Evolutionary conservation across 2,329 filamentous ascomycete genomes (phyloP).

Genomic region (Fusarium albidum): DNA sequence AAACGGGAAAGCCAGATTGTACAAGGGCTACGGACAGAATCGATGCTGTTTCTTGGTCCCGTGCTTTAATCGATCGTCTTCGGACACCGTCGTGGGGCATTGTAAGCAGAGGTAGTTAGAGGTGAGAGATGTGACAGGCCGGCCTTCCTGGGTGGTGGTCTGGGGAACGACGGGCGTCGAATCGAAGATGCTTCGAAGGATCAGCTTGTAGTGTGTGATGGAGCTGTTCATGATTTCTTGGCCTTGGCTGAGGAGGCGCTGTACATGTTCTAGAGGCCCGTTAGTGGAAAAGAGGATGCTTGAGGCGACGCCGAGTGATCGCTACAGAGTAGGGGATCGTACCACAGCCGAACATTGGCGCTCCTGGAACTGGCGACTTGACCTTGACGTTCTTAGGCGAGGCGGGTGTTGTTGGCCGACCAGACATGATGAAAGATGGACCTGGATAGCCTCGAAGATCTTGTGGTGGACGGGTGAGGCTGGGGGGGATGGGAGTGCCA

Average conservation of each 20-base stretch:
- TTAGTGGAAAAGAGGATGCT: constrained; percentile 39
- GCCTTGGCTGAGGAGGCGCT: constrained; percentile 68
- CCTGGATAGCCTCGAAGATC: constrained; percentile 1
- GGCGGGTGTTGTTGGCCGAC: constrained; percentile 57
- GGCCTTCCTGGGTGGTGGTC: constrained; percentile 66
- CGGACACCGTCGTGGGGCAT: constrained; percentile 73
- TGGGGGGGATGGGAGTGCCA: not conserved
- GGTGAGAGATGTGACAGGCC: constrained; percentile 67
- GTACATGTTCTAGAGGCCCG: constrained; percentile 70
- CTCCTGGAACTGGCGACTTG: constrained; percentile 66
- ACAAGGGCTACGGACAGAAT: constrained; percentile 67
- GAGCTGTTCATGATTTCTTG: constrained; percentile 73
- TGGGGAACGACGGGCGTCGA: constrained; percentile 70
- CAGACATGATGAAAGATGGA: constrained; percentile 49
- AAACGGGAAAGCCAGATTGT: not conserved
- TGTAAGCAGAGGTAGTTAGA: constrained; percentile 78
- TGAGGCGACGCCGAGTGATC: constrained; percentile 1
- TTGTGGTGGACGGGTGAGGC: not conserved
- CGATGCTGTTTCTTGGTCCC: constrained; percentile 74
- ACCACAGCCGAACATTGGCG: constrained; percentile 72
- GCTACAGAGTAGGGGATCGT: constrained; percentile 42
- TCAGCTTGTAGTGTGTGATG: constrained; percentile 75
- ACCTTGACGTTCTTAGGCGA: constrained; percentile 67
- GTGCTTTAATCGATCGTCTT: constrained; percentile 72
- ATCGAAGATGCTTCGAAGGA: constrained; percentile 76